Evolutionary conservation across 345 rosid genomes (phyloP).

Genomic region (Passiflora organensis): DNA sequence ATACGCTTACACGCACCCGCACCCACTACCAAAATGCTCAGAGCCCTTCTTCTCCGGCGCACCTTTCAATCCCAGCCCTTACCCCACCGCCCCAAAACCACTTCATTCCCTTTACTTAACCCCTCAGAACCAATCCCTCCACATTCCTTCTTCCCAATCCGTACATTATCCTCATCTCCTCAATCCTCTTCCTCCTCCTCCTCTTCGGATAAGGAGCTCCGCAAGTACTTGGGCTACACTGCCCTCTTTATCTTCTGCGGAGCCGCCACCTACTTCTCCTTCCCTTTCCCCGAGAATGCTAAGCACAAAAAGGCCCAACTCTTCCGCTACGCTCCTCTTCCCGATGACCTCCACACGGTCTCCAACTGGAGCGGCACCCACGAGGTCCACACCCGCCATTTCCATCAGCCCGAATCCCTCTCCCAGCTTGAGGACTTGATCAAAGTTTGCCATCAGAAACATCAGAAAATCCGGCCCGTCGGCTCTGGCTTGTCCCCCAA

Average conservation of each 20-base stretch:
- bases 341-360: conserved; percentile 89
- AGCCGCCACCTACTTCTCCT: conserved; percentile 83
- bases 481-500: conserved; percentile 92
- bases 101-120: conserved; percentile 10
- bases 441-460: conserved; percentile 52
- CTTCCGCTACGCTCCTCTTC: conserved; percentile 87
- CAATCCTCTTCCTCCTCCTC: conserved; percentile 35
- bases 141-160: conserved; percentile 19
- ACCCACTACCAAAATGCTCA: conserved; percentile 36
- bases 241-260: conserved; percentile 78
- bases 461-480: conserved; percentile 68
- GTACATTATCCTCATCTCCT: conserved; percentile 40
- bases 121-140: conserved; percentile 15
- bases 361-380: conserved; percentile 98
- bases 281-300: conserved; percentile 68
- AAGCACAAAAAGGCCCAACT: conserved; percentile 88
- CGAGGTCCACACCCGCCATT: conserved; percentile 89
- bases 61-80: conserved; percentile 18
- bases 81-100: conserved; percentile 12
- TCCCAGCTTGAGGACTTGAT: conserved; percentile 63
- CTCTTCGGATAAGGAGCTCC: conserved; percentile 59
- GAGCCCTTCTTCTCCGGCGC: conserved; percentile 47
- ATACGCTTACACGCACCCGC: too few species aligned
- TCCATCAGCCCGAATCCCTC: conserved; percentile 76
- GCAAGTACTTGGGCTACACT: conserved; percentile 75